Conservation (phyloP, 495 filamentous ascomycete genomes). For the Talaromyces ruber region DNA sequence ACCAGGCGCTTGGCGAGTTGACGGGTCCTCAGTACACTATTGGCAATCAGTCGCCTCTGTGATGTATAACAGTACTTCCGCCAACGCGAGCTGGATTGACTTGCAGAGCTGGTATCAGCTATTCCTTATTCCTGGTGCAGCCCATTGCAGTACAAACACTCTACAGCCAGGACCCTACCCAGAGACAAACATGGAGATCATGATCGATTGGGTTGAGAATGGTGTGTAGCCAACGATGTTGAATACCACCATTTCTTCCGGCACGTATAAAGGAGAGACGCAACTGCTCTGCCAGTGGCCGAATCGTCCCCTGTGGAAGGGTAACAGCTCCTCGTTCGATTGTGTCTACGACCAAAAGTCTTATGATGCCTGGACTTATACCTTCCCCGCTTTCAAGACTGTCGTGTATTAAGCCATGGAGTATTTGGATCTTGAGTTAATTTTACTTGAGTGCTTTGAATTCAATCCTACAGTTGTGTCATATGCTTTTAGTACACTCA, state of each 20-base stretch:
- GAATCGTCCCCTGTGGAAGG: background rate
- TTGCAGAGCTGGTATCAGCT: background rate
- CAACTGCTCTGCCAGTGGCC: background rate
- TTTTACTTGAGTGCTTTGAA: too few relatives aligned
- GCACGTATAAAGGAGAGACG: background rate
- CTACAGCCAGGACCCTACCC: background rate
- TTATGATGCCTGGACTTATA: background rate
- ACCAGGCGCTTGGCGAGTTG: slow-evolving; percentile 34
- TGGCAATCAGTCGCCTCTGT: background rate
- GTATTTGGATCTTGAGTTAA: too few relatives aligned
- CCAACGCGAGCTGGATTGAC: background rate
- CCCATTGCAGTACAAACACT: background rate
- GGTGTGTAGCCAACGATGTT: background rate
- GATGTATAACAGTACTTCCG: background rate
- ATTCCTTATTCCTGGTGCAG: background rate
- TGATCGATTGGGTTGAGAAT: background rate
- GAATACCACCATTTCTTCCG: background rate
- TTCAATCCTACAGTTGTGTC: too few relatives aligned
- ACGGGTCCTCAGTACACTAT: slow-evolving; percentile 5
- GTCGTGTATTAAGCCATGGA: background rate
- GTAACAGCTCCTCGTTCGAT: background rate
- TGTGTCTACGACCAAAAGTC: background rate
- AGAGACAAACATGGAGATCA: background rate
- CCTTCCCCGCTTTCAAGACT: background rate
- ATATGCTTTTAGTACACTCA: too few relatives aligned